Evolutionary conservation across 177 flowering plant species (phyloP).

Genomic region (Tripterygium wilfordii): DNA sequence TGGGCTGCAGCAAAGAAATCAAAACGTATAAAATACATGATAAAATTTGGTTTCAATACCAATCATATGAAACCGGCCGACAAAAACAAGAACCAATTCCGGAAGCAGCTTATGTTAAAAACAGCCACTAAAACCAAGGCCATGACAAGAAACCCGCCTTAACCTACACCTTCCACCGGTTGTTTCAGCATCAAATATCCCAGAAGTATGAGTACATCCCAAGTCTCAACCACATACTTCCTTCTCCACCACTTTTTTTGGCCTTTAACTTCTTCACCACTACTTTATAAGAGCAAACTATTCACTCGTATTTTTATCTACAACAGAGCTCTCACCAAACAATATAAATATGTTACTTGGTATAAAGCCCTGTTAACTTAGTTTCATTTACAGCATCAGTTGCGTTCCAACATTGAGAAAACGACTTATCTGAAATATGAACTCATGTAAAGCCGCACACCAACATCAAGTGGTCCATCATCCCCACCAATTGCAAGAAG

Average conservation of each 20-base stretch:
- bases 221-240: no score
- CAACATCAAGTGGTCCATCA: constrained; percentile 77
- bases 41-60: no score
- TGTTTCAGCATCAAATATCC: constrained; percentile 9
- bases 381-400: no score
- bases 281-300: no score
- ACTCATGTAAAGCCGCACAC: constrained; percentile 63
- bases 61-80: constrained; percentile 40
- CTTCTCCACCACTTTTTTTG: no score
- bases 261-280: no score
- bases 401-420: no score
- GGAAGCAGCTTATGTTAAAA: constrained; percentile 34
- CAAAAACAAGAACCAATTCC: constrained; percentile 45
- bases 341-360: not conserved
- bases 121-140: constrained; percentile 26
- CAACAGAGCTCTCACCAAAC: constrained; percentile 26
- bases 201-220: no score
- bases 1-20: constrained; percentile 23
- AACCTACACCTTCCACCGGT: constrained; percentile 22
- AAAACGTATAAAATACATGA: no score
- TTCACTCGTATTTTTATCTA: constrained; percentile 33
- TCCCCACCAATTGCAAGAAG: constrained; percentile 86
- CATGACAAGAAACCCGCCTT: constrained; percentile 3
- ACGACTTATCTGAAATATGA: constrained; percentile 63
- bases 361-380: not conserved